These are phyloP conservation scores for Paecilomyces sp. DNA, from an alignment of 2,329 filamentous ascomycete genomes.

Conservation along the genomic window DNA sequence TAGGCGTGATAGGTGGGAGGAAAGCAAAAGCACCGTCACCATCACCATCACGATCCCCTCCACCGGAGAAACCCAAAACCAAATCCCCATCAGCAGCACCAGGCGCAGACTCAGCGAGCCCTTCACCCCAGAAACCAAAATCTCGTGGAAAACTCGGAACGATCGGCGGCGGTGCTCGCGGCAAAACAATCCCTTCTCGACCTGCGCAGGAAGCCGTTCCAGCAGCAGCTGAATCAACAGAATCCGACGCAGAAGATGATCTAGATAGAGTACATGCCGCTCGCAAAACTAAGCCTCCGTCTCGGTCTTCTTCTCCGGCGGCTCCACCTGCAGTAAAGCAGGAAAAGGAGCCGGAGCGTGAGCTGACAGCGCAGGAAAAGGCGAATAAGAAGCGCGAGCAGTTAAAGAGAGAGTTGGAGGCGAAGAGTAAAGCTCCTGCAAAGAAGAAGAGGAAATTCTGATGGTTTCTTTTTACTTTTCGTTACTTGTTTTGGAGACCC, in stretches of 20 bases:
- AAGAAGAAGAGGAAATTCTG: slow-evolving; percentile 55
- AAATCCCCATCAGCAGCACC: neutral
- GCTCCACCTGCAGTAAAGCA: slow-evolving; percentile 8
- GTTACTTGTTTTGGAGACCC: neutral
- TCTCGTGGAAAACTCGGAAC: slow-evolving; percentile 24
- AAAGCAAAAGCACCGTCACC: slow-evolving; percentile 8
- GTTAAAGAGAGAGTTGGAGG: slow-evolving; percentile 47
- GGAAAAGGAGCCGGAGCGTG: slow-evolving; percentile 10
- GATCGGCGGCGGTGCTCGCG: slow-evolving; percentile 20
- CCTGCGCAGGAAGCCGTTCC: neutral
- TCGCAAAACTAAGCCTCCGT: slow-evolving; percentile 4
- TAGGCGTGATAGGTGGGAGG: slow-evolving; percentile 20
- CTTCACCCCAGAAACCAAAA: slow-evolving; percentile 12
- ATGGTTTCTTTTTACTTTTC: slow-evolving; percentile 5
- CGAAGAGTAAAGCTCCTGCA: slow-evolving; percentile 43
- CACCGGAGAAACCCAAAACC: neutral
- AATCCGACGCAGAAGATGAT: slow-evolving; percentile 2
- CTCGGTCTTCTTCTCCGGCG: slow-evolving; percentile 7
- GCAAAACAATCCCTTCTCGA: neutral
- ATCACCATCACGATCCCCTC: slow-evolving; percentile 10
- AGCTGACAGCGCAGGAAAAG: slow-evolving; percentile 44
- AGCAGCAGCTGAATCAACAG: neutral
- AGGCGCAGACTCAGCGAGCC: slow-evolving; percentile 3
- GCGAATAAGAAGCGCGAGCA: slow-evolving; percentile 50
- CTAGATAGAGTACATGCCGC: slow-evolving; percentile 1